A percentile compares a stretch with the other conserved stretches of the same genome.
Evolutionary conservation across 345 rosid species (phyloP).

Genomic region (Pseudoturritis turrita): DNA sequence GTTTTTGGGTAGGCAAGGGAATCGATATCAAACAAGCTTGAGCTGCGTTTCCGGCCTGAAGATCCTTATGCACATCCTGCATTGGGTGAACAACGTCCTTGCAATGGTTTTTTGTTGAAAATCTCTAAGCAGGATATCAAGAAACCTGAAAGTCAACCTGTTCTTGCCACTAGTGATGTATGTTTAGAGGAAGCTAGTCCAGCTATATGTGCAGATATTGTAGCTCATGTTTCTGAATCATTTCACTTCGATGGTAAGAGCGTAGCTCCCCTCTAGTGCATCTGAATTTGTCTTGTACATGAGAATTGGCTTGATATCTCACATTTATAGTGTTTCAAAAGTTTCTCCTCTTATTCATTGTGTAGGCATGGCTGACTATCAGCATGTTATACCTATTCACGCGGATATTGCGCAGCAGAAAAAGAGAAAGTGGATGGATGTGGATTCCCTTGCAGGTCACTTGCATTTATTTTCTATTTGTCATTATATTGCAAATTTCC

Average conservation of each 20-base stretch:
- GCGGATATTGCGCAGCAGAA: constrained; percentile 66
- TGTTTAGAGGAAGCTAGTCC: constrained; percentile 31
- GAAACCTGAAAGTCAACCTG: constrained; percentile 23
- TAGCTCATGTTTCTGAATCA: constrained; percentile 63
- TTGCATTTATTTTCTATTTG: background rate
- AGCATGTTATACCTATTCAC: constrained; percentile 91
- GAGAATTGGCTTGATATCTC: background rate
- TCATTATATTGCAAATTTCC: background rate
- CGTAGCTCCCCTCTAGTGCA: background rate
- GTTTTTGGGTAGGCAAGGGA: constrained; percentile 49
- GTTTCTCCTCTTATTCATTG: background rate
- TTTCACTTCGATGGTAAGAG: constrained; percentile 70
- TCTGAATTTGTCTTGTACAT: background rate
- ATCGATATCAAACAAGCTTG: constrained; percentile 57
- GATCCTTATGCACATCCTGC: constrained; percentile 89
- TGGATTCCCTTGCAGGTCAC: constrained; percentile 51
- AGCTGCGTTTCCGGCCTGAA: constrained; percentile 79
- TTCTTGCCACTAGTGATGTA: constrained; percentile 27
- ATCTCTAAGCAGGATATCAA: constrained; percentile 45
- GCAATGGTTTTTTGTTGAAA: constrained; percentile 49
- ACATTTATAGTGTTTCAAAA: background rate
- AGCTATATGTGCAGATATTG: constrained; percentile 61
- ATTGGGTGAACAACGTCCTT: constrained; percentile 62
- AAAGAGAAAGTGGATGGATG: constrained; percentile 64
- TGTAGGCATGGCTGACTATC: constrained; percentile 93